Percentiles rank a stretch among this genome's conserved stretches.
Conservation (phyloP, 495 filamentous ascomycete species). For the Delitschia confertaspora region DNA sequence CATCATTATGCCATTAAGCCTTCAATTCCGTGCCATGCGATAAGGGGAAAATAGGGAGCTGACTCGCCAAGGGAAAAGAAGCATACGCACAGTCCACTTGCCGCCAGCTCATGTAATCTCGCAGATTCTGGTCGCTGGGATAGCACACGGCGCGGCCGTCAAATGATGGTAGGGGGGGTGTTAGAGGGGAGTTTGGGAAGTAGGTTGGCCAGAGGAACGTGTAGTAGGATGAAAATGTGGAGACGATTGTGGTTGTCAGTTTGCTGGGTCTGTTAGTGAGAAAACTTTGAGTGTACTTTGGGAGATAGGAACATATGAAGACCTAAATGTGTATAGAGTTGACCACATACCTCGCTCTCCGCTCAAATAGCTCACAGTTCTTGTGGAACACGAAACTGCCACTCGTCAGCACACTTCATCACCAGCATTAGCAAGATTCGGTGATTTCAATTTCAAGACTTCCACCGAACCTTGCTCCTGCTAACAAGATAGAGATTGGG, state of each 20-base stretch:
- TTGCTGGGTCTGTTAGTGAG: constrained; percentile 47
- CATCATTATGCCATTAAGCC: no score
- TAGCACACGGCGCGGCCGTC: constrained; percentile 88
- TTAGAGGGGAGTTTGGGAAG: constrained; percentile 59
- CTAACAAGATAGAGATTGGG: background rate
- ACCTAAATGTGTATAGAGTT: background rate
- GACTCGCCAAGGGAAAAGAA: constrained; percentile 1
- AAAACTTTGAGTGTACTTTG: background rate
- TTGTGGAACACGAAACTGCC: constrained; percentile 81
- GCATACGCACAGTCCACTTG: constrained; percentile 78
- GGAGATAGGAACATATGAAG: background rate
- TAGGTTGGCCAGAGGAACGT: constrained; percentile 67
- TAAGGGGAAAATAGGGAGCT: background rate
- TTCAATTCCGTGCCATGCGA: no score
- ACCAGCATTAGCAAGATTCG: background rate
- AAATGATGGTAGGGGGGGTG: constrained; percentile 74
- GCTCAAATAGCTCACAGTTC: constrained; percentile 70
- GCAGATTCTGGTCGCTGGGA: constrained; percentile 64
- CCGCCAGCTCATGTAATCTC: constrained; percentile 95
- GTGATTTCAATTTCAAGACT: background rate
- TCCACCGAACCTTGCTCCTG: no score
- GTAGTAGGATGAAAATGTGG: constrained; percentile 90
- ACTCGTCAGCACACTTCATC: background rate
- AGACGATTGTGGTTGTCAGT: constrained; percentile 79
- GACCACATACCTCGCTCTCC: constrained; percentile 58